phyloP scores from a whole-genome alignment of 106 monocot genomes.

The Dioscorea dumetorum region DNA sequence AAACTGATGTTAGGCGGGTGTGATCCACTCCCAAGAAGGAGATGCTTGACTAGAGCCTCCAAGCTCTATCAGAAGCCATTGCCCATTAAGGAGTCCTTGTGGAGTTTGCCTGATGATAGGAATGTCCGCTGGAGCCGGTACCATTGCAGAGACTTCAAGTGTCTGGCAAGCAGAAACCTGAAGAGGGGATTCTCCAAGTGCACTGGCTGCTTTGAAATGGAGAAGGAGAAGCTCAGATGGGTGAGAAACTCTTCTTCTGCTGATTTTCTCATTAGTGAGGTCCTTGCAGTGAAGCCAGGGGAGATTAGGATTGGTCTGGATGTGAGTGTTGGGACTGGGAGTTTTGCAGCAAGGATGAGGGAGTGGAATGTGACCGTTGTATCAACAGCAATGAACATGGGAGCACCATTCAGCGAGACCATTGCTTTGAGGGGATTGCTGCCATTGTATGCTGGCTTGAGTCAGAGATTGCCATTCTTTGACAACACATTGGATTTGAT shows the following conservation, averaged over 20 bases:
- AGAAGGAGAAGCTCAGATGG: conserved; percentile 70
- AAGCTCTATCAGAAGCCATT: conserved; percentile 50
- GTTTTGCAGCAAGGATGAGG: conserved; percentile 84
- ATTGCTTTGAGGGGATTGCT: conserved; percentile 68
- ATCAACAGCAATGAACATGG: conserved; percentile 66
- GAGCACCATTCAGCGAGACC: conserved; percentile 77
- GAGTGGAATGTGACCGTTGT: conserved; percentile 75
- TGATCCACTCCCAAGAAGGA: conserved; percentile 66
- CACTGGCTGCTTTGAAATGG: conserved; percentile 73
- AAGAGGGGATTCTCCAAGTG: conserved; percentile 61
- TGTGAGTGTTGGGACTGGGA: conserved; percentile 62
- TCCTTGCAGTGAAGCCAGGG: conserved; percentile 58
- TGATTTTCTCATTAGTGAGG: conserved; percentile 53
- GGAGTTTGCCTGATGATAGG: conserved; percentile 55
- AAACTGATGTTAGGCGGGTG: conserved; percentile 68
- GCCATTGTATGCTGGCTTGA: conserved; percentile 50
- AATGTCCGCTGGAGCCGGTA: conserved; percentile 82
- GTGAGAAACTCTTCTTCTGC: conserved; percentile 33
- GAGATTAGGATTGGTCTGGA: conserved; percentile 78
- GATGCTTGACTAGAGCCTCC: conserved; percentile 68
- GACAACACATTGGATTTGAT: conserved; percentile 95
- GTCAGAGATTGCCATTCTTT: conserved; percentile 72
- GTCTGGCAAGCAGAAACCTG: conserved; percentile 43
- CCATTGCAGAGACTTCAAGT: conserved; percentile 52
- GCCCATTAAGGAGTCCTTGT: conserved; percentile 56